Evolutionary conservation across 2,329 filamentous ascomycete genomes (phyloP), one percentile per base, ranked within the genome.

Genomic region (Waltergamsia citrina): DNA sequence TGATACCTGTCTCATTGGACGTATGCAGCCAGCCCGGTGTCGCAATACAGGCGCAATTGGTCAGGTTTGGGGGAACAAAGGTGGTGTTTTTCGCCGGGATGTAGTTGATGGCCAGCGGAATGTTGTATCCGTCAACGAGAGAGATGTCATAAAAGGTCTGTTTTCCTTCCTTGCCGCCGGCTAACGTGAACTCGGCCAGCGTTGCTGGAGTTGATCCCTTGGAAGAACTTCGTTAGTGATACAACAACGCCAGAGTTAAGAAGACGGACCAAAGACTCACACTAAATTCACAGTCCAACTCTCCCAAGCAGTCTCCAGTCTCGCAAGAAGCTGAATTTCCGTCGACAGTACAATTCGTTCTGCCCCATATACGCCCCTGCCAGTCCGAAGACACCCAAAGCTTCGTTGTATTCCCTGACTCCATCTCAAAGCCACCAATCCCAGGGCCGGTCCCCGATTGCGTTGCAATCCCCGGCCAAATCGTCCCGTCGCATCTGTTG

Each of bases 61-160:
- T 83, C 16, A 85, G 66, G 47, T 86, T 87, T 7, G 81, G 80
- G 10, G 83, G 81, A 38, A 88, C 78, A 35, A 81, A 69, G 2
- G 65, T 68, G 7, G 71, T 67, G 45, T 83, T 78, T 35, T 70
- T 66, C 16, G 78, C 70, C 4, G 73, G 70, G 18, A 74, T 63
- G 44, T 77, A 72, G 35, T 68, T 64, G 49, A 76, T 73, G 20
- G 74, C 79, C 41, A 88, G 52, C 2, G 82, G 81, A 2, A 90
- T 58, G 50, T 90, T 90, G 67, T 90, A 90, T 32, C 85, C 85
- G 50, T 92, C 85, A 16, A 92, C 85, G 3, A 90, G 67, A 26
- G 82, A 87, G 41, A 92, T 84, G 54, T 92, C 85, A 59, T 88
- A 90, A 53, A 85, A 92, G 8, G 78, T 81, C 50, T 87, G 80